Evolutionary conservation across 495 filamentous ascomycete genomes (phyloP), one percentile per base, ranked within the genome.

Genomic region (Neurospora sp.): DNA sequence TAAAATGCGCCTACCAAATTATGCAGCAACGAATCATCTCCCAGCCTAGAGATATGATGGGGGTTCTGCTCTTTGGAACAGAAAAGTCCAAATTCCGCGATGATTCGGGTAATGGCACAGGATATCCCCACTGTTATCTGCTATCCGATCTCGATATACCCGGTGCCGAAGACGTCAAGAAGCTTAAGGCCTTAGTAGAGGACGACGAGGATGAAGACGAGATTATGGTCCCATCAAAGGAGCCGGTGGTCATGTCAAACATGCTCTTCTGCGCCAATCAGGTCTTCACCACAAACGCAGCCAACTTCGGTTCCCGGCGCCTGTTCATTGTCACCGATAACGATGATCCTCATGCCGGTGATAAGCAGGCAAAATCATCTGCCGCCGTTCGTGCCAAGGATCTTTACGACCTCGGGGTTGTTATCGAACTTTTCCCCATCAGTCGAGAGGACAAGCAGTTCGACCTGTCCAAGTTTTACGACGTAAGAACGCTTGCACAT

Each of bases 11-110:
- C 71, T 96, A 97, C 77, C 88, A 92, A 72, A 87, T 99, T 72
- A 97, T 98, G 91, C 95, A 98, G 83, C 95, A 97, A 82, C 91
- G 96, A 73, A 98, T 99, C 77, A 98, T 99, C 78, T 94, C 94
- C 3, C 95, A 95, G 75, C 96, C 96, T 0, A 93, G 91, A 78
- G 96, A 98, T 77, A 97, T 98, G 95, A 97, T 99, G 85, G 95
- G 95, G 4, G 91, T 99, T 10, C 80, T 99, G n/a, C 88, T 99
- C 9, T 98, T 96, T 75, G 94, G 94, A 14, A 98, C 95, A 0
- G 86, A 96, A 80, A 88, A 93, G 79, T 92, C 94, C 20, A 95
- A 92, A 76, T 95, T 96, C 77, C 88, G 89, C 23, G 92, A 92
- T 72, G 89, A 91, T 69, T 87, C 89, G 54, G 85, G 88, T 27